A percentile compares a stretch with the other conserved stretches of the same genome.
phyloP scores from a whole-genome alignment of 805 yeast genomes.

The Kregervanrija pseudodelftensis region DNA sequence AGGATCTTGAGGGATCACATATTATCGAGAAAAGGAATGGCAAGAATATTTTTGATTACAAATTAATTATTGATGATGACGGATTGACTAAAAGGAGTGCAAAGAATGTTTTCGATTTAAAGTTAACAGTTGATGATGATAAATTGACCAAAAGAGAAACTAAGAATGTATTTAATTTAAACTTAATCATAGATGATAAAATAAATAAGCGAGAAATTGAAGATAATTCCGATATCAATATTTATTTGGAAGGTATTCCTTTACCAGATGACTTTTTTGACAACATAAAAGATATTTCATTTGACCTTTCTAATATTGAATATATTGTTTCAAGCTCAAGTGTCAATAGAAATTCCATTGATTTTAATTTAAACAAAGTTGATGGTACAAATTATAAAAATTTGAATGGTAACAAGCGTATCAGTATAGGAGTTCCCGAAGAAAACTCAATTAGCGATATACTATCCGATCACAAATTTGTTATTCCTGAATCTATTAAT shows the following conservation, averaged over 20 bases:
- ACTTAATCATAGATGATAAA: conserved; percentile 13
- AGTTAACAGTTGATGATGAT: conserved; percentile 12
- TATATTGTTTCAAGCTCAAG: neutral
- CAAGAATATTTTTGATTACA: conserved; percentile 9
- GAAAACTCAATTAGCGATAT: too few relatives aligned
- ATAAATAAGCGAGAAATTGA: conserved; percentile 11
- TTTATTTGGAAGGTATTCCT: neutral
- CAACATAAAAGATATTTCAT: conserved; percentile 2
- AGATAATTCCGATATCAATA: conserved; percentile 5
- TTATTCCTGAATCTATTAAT: conserved; percentile 9
- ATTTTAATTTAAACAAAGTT: conserved; percentile 1
- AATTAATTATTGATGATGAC: conserved; percentile 13
- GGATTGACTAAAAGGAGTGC: conserved; percentile 9
- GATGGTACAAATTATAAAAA: too few relatives aligned
- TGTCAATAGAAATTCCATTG: neutral
- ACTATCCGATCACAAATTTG: conserved; percentile 6
- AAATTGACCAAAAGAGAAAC: conserved; percentile 15
- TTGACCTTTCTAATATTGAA: conserved; percentile 1
- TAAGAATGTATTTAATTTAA: conserved; percentile 13
- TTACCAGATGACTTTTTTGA: conserved; percentile 2
- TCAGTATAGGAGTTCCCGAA: too few relatives aligned
- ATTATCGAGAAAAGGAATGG: conserved; percentile 8
- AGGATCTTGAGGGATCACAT: too few relatives aligned
- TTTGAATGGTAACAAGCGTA: too few relatives aligned
- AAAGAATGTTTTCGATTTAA: conserved; percentile 12